Percentiles rank a stretch among this genome's conserved stretches.
These are phyloP conservation scores for Arabidopsis arenosa DNA, from an alignment of 345 rosid genomes.

Conservation along the genomic window DNA sequence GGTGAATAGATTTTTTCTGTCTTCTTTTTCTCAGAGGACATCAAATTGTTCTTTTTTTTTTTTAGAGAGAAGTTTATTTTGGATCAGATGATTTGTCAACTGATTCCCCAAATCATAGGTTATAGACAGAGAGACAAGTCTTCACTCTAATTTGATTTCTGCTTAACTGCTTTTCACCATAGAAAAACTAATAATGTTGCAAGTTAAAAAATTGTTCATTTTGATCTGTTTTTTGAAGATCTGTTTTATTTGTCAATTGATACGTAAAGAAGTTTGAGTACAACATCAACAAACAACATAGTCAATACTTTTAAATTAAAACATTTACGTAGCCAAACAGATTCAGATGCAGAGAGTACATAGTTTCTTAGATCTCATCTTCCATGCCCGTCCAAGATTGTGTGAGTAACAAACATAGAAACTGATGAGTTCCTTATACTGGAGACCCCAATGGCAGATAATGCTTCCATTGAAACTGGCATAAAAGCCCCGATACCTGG, in stretches of 20 bases:
- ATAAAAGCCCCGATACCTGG: constrained; percentile 27
- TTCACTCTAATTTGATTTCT: constrained; percentile 29
- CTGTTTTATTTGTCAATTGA: neutral
- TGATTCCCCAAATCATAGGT: constrained; percentile 37
- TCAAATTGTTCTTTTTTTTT: constrained; percentile 14
- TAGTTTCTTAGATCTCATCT: constrained; percentile 15
- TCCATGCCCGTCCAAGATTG: constrained; percentile 29
- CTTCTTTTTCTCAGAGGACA: constrained; percentile 19
- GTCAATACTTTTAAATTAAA: neutral
- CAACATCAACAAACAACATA: neutral
- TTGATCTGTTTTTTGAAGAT: neutral
- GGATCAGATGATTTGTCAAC: constrained; percentile 20
- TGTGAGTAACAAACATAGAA: constrained; percentile 22
- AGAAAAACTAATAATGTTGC: constrained; percentile 35
- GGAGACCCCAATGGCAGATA: neutral
- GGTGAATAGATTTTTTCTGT: constrained; percentile 49
- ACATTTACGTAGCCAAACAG: neutral
- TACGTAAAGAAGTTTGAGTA: neutral
- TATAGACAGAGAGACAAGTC: constrained; percentile 17
- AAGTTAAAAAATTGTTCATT: constrained; percentile 22
- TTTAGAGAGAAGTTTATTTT: constrained; percentile 40
- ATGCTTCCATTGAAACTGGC: constrained; percentile 9
- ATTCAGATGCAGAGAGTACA: neutral
- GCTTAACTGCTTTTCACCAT: neutral
- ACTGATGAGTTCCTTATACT: neutral